A percentile compares a stretch with the other conserved stretches of the same genome.
phyloP scores from a whole-genome alignment of 208 protist genomes.

The Herpetomonas tarakana region DNA sequence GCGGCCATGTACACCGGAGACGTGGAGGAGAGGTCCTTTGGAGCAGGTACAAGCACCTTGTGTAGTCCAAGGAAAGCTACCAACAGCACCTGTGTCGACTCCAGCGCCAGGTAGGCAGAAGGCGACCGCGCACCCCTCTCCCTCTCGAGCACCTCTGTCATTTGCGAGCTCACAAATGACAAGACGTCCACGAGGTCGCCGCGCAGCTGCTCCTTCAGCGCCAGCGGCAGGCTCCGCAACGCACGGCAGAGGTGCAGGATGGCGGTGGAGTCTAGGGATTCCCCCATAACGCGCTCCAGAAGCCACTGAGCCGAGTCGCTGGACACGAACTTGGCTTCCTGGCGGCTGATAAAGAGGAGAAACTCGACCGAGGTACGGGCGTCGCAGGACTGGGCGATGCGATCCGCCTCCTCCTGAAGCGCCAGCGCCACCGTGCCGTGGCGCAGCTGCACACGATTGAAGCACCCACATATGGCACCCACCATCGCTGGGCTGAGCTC shows the following conservation, averaged over 20 bases:
- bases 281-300: conserved; percentile 61
- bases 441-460: conserved; percentile 38
- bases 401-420: conserved; percentile 57
- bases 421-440: conserved; percentile 38
- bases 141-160: background rate
- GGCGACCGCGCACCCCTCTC: background rate
- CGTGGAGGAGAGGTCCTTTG: conserved; percentile 36
- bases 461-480: conserved; percentile 40
- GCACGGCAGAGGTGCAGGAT: conserved; percentile 37
- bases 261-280: conserved; percentile 50
- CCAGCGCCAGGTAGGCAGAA: background rate
- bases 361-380: conserved; percentile 56
- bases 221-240: conserved; percentile 33
- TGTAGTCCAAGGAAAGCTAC: background rate
- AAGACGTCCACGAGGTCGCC: background rate
- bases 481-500: conserved; percentile 34
- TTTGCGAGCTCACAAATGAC: background rate
- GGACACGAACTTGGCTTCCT: conserved; percentile 44
- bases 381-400: conserved; percentile 64
- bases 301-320: conserved; percentile 58
- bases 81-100: background rate
- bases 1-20: conserved; percentile 59
- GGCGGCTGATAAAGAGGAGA: conserved; percentile 59
- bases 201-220: conserved; percentile 20
- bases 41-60: background rate